Percentiles rank a stretch among this genome's conserved stretches.
Conservation (phyloP, 2,329 filamentous ascomycete species). For the Cytospora chrysosperma region DNA sequence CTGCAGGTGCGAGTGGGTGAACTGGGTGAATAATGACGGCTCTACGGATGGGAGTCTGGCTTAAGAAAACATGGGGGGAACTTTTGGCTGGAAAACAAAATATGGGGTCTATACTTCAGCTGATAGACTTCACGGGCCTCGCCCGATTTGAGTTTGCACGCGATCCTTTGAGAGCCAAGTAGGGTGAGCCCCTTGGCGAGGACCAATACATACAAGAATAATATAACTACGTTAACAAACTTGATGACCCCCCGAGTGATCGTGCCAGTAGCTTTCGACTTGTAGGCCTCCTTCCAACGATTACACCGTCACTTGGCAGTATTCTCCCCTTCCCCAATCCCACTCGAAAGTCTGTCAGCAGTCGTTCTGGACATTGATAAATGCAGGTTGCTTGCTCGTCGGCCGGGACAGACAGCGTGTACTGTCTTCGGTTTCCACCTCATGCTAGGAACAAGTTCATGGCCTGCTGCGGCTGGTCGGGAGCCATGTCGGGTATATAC, state of each 20-base stretch:
- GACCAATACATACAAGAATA: neutral
- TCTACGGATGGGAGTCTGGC: neutral
- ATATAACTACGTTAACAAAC: neutral
- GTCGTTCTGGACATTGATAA: too few relatives aligned
- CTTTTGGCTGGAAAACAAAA: neutral
- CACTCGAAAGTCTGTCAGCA: too few relatives aligned
- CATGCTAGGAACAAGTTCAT: slow-evolving; percentile 43
- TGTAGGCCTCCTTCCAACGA: neutral
- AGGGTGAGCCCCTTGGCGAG: neutral
- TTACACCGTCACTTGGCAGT: neutral
- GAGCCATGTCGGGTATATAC: slow-evolving; percentile 32
- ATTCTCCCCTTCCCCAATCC: neutral
- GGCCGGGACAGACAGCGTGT: too few relatives aligned
- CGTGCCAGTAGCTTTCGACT: neutral
- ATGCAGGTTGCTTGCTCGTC: too few relatives aligned
- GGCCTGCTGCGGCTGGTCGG: slow-evolving; percentile 43
- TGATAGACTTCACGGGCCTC: neutral
- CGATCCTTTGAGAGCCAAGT: neutral
- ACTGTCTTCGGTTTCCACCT: neutral
- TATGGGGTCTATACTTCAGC: neutral
- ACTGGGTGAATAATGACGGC: slow-evolving; percentile 41
- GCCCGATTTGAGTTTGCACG: neutral
- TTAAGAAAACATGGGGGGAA: neutral
- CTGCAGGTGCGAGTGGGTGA: slow-evolving; percentile 61
- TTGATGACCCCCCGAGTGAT: neutral